Evolutionary conservation across 108 stramenopile genomes (phyloP).

Genomic region (Fragilaria crotonensis): DNA sequence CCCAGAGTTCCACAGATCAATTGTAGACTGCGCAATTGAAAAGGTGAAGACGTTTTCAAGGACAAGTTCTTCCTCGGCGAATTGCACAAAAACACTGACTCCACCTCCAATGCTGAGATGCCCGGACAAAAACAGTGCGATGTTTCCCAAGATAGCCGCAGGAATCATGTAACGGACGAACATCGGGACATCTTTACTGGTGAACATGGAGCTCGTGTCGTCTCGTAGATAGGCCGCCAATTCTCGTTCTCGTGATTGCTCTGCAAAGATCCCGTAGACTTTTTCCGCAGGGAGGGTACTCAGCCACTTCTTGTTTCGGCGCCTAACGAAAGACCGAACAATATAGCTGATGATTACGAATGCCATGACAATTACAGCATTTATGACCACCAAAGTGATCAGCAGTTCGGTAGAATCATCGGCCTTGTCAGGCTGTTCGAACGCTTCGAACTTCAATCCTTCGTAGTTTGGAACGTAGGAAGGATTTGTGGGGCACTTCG

Average conservation of each 20-base stretch:
- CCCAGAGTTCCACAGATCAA: conserved; percentile 64
- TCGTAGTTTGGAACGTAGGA: conserved; percentile 30
- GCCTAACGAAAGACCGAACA: conserved; percentile 24
- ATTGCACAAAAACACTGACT: conserved; percentile 48
- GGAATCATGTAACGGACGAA: conserved; percentile 45
- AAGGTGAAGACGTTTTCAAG: conserved; percentile 64
- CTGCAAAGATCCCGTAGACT: conserved; percentile 3
- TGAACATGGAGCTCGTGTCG: conserved; percentile 41
- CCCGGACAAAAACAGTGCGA: conserved; percentile 65
- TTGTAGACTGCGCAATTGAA: conserved; percentile 53
- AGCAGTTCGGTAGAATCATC: conserved; percentile 37
- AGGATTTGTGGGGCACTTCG: conserved; percentile 51
- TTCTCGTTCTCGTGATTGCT: conserved; percentile 19
- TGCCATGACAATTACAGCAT: conserved; percentile 13
- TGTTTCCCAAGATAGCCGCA: conserved; percentile 55
- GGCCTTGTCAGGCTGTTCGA: conserved; percentile 3
- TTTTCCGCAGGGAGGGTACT: conserved; percentile 20
- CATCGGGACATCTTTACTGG: conserved; percentile 35
- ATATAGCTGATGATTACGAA: conserved; percentile 13
- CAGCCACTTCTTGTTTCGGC: conserved; percentile 48
- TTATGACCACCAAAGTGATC: conserved; percentile 25
- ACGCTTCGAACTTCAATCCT: conserved; percentile 27
- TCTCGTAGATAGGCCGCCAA: conserved; percentile 32
- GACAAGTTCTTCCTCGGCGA: conserved; percentile 47
- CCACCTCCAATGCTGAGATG: conserved; percentile 67